Evolutionary conservation across 2,329 filamentous ascomycete genomes (phyloP).

Genomic region (Neofusicoccum parvum): DNA sequence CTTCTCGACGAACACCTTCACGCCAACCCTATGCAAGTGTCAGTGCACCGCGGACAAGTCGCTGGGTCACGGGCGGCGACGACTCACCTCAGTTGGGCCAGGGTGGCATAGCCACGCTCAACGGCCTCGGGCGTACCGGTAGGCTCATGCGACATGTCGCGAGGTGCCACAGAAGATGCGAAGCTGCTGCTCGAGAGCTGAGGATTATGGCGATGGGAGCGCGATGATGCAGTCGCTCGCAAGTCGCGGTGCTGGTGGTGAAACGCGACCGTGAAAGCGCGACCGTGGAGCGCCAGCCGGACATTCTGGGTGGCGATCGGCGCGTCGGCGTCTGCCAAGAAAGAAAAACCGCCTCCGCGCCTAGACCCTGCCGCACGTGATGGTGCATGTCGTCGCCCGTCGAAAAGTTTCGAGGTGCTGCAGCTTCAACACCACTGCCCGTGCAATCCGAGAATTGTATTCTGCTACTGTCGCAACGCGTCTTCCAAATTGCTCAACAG

Average conservation of each 20-base stretch:
- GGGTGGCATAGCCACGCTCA: constrained; percentile 80
- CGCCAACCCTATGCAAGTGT: constrained; percentile 57
- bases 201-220: constrained; percentile 4
- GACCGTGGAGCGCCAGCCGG: constrained; percentile 13
- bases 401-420: constrained; percentile 12
- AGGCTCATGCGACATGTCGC: constrained; percentile 57
- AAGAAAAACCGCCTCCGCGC: not conserved
- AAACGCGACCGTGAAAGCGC: constrained; percentile 16
- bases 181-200: not conserved
- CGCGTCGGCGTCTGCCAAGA: not conserved
- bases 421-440: not conserved
- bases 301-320: constrained; percentile 3
- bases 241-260: constrained; percentile 6
- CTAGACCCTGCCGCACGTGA: not conserved
- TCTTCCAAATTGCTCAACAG: not conserved
- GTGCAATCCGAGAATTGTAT: not conserved
- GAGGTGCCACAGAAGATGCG: constrained; percentile 54
- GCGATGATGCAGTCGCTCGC: constrained; percentile 4
- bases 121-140: constrained; percentile 60
- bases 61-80: constrained; percentile 22
- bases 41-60: constrained; percentile 10
- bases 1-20: constrained; percentile 70
- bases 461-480: not conserved
- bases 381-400: not conserved
- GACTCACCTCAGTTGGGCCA: constrained; percentile 77